Base-by-base conservation (phyloP, 352 stramenopile genomes). In the Globisporangium carolinianum region DNA sequence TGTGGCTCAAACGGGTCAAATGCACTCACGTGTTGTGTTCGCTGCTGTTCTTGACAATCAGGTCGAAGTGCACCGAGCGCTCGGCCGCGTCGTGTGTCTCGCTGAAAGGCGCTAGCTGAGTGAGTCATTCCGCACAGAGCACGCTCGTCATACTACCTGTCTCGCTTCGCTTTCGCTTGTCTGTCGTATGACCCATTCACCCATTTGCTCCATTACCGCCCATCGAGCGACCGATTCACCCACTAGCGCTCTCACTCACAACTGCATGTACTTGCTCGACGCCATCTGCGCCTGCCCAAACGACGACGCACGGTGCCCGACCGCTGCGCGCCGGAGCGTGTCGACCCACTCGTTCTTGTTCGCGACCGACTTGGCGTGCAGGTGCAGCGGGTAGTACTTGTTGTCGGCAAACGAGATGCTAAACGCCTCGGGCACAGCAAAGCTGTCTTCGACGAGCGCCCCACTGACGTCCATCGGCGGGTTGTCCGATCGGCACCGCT, bases 291-390 rank as follows among this genome's bases (percentile, higher is more conserved):
- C 17, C 17, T 4, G 42, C 12, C 62, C 59, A 42, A 61, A 65
- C 24, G 62, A 66, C 46, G 62, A 66, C 47, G 45, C 8, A 15
- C 57, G 58, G 38, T 53, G 61, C 55, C 71, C 65, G 47, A 58
- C 57, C 0, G 78, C 69, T 37, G 81, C 81, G 47, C 76, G 77
- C 18, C 84, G 83, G 32, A 94, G 70, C 60, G 72, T 86, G 14
- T 80, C 71, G 38, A 92, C 83, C 85, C 85, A 94, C 54, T 94
- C 81, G 18, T 77, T 71, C 67, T 92, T 92, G 15, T 75, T 69
- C 18, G 89, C 79, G 51, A 72, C 63, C 12, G 85, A 93, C 68
- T 89, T 91, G 54, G 85, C 85, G 56, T 91, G 85, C 49, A 94
- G 65, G 53, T 89, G 78, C 55, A 94, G 68, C 18, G 84, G 83